Percentiles rank a stretch among this genome's conserved stretches.
These are phyloP conservation scores for Lentinula edodes DNA, from an alignment of 768 basidiomycete species.

Conservation along the genomic window DNA sequence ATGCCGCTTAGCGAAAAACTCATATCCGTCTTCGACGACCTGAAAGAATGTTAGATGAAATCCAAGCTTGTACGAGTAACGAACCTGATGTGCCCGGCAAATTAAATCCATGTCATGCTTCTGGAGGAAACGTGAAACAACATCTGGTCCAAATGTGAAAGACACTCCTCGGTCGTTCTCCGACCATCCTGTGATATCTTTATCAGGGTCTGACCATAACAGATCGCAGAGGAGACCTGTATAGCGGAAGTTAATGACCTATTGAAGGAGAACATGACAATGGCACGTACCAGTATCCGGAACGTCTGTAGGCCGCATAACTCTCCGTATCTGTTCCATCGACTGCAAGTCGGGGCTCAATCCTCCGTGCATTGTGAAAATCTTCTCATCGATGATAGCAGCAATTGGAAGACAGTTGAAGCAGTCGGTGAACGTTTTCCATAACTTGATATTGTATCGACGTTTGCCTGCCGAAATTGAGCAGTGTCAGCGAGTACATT, in stretches of 20 bases:
- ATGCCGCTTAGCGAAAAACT: conserved; percentile 98
- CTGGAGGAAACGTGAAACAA: conserved; percentile 96
- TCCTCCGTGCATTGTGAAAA: conserved; percentile 99
- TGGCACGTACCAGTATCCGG: conserved; percentile 83
- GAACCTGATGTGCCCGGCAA: conserved; percentile 94
- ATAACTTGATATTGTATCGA: conserved; percentile 99
- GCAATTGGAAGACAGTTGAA: conserved; percentile 99
- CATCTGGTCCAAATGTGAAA: conserved; percentile 98
- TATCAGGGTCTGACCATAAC: conserved; percentile 98
- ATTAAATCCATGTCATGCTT: conserved; percentile 99
- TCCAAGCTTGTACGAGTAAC: conserved; percentile 15
- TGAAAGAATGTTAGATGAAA: conserved; percentile 21
- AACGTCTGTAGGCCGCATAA: conserved; percentile 98
- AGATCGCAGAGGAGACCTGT: conserved; percentile 91
- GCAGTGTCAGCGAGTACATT: not conserved
- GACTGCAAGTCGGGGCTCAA: conserved; percentile 96
- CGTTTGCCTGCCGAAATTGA: conserved; percentile 76
- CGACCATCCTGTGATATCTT: conserved; percentile 98
- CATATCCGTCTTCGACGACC: conserved; percentile 99
- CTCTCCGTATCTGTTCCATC: conserved; percentile 99
- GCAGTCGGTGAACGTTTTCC: conserved; percentile 99
- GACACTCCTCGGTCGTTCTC: conserved; percentile 99
- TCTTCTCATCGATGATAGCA: conserved; percentile 99
- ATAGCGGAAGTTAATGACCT: conserved; percentile 1
- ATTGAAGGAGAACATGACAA: not conserved